Evolutionary conservation across 208 protist species (phyloP), one percentile per base, ranked within the genome.

Genomic region (Trypanosomatidae sp.): DNA sequence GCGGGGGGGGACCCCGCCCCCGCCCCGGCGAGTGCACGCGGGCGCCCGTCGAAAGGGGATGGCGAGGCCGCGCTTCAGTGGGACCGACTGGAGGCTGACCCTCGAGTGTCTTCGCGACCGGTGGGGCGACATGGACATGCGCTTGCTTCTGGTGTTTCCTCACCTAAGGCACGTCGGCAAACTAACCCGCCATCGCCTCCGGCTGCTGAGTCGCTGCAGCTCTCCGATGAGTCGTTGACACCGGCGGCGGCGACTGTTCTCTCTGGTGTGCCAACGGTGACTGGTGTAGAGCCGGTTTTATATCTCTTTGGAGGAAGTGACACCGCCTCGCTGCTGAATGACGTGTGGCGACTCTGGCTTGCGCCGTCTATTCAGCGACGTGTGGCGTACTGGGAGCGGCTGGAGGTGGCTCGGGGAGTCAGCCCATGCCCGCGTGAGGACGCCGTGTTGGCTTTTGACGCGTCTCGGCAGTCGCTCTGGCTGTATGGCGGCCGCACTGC

Each of bases 221-320:
- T n/a, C 15, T n/a, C 41, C 19, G 43, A 30, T 44, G 17, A 25
- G 36, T 9, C 55, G 12, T 25, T 22, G 25, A 25, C 10, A 3
- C 36, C 33, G 25, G 30, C 15, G 22, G 49, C 47, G 25, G 64
- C 64, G 28, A 9, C 13, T 12, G 4, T 36, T 22, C 1, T 41
- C 9, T 58, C 49, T 56, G 49, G 17, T 28, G 13, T 62, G 13
- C 43, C 25, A 30, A 33, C 53, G n/a, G 36, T 15, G 66, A 33
- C 69, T 8, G 30, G 8, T 8, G 3, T n/a, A 36, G 68, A 75
- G 78, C 73, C 78, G 19, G 82, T 86, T 28, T 36, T 83, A 19
- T 92, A 88, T 64, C 64, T 92, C 3, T 92, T 92, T 80, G 87
- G 84, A 43, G 87, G 87, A 7, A 89, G 86, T 69, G 80, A 92